phyloP scores from a whole-genome alignment of 2,329 filamentous ascomycete species.

The Penicillium sumatraense region DNA sequence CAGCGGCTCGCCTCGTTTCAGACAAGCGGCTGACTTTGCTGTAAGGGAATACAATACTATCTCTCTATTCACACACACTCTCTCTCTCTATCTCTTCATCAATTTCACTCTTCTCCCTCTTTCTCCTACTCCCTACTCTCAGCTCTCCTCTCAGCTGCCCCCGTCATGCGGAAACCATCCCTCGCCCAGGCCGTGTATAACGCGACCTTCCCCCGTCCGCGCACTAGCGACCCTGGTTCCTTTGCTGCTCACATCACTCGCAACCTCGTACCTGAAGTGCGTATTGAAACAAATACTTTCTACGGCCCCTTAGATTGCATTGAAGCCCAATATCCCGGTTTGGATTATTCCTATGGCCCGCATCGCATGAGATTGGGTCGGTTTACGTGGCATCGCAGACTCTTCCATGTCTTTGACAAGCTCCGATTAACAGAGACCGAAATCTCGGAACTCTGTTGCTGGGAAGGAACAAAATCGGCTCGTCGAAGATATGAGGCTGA shows the following conservation, averaged over 20 bases:
- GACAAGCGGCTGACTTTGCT: conserved; percentile 6
- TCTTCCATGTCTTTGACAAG: conserved; percentile 66
- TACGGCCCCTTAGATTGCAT: conserved; percentile 68
- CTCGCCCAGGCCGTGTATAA: conserved; percentile 64
- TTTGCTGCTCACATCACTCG: conserved; percentile 64
- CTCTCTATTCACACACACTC: not conserved
- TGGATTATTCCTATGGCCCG: conserved; percentile 66
- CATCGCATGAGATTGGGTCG: conserved; percentile 66
- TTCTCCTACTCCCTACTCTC: not conserved
- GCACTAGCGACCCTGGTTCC: conserved; percentile 60
- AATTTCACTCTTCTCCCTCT: conserved; percentile 9
- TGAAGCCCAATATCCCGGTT: conserved; percentile 68
- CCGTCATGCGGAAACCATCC: conserved; percentile 63
- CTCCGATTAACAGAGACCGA: conserved; percentile 63
- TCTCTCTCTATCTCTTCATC: too few relatives aligned
- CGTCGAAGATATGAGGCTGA: conserved; percentile 56
- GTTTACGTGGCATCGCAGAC: conserved; percentile 63
- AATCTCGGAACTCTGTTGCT: conserved; percentile 66
- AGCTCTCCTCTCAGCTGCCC: not conserved
- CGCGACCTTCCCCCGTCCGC: conserved; percentile 61
- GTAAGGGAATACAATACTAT: not conserved
- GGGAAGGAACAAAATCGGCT: conserved; percentile 57
- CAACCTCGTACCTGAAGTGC: conserved; percentile 68
- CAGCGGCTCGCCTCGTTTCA: conserved; percentile 11
- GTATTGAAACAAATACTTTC: conserved; percentile 66